phyloP scores from a whole-genome alignment of 2,329 filamentous ascomycete genomes.

The Ascochyta viciae-villosae region DNA sequence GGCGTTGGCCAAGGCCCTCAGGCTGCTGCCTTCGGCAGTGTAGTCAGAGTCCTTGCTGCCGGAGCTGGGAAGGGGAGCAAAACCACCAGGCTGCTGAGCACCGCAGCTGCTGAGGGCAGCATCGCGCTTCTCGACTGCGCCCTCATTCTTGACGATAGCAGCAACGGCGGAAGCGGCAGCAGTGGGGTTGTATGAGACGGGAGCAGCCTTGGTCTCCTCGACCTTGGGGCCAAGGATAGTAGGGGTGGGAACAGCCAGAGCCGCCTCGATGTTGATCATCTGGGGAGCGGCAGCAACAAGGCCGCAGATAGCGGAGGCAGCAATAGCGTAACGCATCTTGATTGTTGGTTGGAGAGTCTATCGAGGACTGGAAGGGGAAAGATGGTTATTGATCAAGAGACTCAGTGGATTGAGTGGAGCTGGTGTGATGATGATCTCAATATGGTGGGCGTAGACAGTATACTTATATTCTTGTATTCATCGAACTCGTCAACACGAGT shows the following conservation, averaged over 20 bases:
- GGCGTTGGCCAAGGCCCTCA: conserved; percentile 18
- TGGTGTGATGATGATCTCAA: conserved; percentile 20
- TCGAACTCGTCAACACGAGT: neutral
- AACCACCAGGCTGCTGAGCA: conserved; percentile 18
- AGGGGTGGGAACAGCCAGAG: conserved; percentile 41
- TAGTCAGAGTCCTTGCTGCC: conserved; percentile 23
- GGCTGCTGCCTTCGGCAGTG: neutral
- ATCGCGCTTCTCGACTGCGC: conserved; percentile 13
- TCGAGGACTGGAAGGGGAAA: conserved; percentile 8
- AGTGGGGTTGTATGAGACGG: conserved; percentile 36
- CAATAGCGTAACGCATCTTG: conserved; percentile 35
- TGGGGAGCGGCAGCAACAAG: conserved; percentile 33
- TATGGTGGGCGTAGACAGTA: conserved; percentile 15
- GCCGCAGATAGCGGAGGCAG: conserved; percentile 27
- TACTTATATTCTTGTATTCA: conserved; percentile 19
- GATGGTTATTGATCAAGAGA: conserved; percentile 11
- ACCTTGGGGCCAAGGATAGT: conserved; percentile 37
- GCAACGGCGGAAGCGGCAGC: conserved; percentile 33
- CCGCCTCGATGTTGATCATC: conserved; percentile 49
- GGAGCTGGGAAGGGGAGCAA: conserved; percentile 20
- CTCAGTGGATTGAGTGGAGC: conserved; percentile 5
- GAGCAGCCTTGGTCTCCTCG: conserved; percentile 32
- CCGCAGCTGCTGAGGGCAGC: conserved; percentile 15
- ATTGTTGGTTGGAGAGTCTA: conserved; percentile 1
- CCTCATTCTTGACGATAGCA: conserved; percentile 14